Evolutionary conservation across 2,329 filamentous ascomycete genomes (phyloP).

Genomic region (Pseudocercospora ulei): DNA sequence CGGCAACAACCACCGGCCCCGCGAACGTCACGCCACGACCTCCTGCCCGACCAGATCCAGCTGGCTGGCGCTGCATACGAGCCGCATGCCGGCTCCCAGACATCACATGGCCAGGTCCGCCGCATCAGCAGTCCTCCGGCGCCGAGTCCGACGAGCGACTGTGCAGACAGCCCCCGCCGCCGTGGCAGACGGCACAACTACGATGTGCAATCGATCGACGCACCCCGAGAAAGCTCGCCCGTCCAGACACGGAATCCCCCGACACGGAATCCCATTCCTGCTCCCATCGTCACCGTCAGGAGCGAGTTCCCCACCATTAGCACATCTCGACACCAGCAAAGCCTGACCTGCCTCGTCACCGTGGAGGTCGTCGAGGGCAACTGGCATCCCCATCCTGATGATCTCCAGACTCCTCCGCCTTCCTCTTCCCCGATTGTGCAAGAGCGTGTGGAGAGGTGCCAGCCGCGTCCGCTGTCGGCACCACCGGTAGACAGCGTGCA

Average conservation of each 20-base stretch:
- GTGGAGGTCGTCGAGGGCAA: conserved; percentile 88
- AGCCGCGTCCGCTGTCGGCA: conserved; percentile 41
- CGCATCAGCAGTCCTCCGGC: conserved; percentile 72
- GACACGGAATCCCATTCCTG: conserved; percentile 74
- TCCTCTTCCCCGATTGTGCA: conserved; percentile 40
- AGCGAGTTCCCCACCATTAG: conserved; percentile 95
- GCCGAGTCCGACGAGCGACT: conserved; percentile 65
- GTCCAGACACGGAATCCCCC: conserved; percentile 57
- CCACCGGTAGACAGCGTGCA: conserved; percentile 48
- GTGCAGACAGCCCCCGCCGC: conserved; percentile 63
- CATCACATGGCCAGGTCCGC: conserved; percentile 44
- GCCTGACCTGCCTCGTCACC: conserved; percentile 83
- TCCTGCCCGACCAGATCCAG: conserved; percentile 23
- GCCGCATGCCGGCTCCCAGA: conserved; percentile 43
- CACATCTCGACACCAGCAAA: conserved; percentile 86
- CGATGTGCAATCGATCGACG: conserved; percentile 93
- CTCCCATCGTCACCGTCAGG: conserved; percentile 83
- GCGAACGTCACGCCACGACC: conserved; percentile 23
- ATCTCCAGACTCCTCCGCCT: conserved; percentile 50
- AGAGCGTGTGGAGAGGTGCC: conserved; percentile 41
- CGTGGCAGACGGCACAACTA: conserved; percentile 74
- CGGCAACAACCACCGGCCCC: conserved; percentile 13
- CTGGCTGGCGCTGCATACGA: conserved; percentile 19
- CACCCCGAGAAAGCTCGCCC: conserved; percentile 64
- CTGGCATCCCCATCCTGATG: conserved; percentile 77